Percentiles rank a stretch among this genome's conserved stretches.
phyloP scores from a whole-genome alignment of 495 filamentous ascomycete species.

The Trichoderma parareesei region DNA sequence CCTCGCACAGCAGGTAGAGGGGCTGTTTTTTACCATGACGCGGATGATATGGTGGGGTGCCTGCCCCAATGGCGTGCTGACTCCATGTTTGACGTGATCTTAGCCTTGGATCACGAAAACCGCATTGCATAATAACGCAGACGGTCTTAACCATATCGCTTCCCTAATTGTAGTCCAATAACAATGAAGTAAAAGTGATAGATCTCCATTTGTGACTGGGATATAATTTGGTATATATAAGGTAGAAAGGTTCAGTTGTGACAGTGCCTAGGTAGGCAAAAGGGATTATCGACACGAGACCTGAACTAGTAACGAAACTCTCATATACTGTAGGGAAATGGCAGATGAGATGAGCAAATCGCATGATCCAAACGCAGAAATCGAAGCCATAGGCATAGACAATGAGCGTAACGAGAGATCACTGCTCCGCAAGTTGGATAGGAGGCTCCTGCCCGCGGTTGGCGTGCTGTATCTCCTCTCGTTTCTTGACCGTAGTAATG shows the following conservation, averaged over 20 bases:
- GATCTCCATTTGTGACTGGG: not conserved
- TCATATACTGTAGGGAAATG: not conserved
- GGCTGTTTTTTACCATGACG: too few species aligned
- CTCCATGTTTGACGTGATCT: not conserved
- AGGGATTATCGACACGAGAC: too few species aligned
- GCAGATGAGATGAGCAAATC: not conserved
- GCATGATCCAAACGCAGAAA: not conserved
- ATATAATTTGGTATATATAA: not conserved
- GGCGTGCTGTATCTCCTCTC: constrained; percentile 64
- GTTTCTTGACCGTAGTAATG: constrained; percentile 70
- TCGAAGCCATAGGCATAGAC: not conserved
- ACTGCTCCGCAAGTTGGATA: constrained; percentile 58
- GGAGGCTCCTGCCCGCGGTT: constrained; percentile 54
- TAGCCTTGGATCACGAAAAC: not conserved
- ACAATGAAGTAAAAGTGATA: not conserved
- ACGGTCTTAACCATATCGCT: not conserved
- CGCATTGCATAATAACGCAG: not conserved
- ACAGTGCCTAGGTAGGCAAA: too few species aligned
- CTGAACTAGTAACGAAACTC: not conserved
- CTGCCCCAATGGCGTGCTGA: not conserved
- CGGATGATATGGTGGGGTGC: too few species aligned
- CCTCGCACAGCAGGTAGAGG: too few species aligned
- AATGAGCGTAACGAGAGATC: constrained; percentile 47
- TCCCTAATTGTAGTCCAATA: not conserved
- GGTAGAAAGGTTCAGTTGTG: not conserved